Percentiles rank a stretch among this genome's conserved stretches.
phyloP scores from a whole-genome alignment of 371 early-diverging fungal species.

The Saksenaea vasiformis region DNA sequence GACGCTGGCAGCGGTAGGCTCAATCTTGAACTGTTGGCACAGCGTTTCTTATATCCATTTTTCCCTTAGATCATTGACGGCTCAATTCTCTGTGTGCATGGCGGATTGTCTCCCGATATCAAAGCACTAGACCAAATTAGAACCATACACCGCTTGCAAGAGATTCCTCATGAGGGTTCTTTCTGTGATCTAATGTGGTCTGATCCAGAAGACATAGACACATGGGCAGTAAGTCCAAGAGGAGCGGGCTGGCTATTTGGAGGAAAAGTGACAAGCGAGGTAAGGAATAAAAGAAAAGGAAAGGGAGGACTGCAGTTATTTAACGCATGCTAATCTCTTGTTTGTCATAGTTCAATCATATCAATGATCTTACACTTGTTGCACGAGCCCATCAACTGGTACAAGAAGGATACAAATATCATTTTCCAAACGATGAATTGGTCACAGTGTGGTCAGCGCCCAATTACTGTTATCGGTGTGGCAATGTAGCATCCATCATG shows the following conservation, averaged over 20 bases:
- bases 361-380: conserved; percentile 96
- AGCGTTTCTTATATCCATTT: neutral
- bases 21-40: neutral
- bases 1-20: conserved; percentile 95
- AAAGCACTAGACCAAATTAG: conserved; percentile 97
- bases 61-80: conserved; percentile 50
- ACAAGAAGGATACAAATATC: conserved; percentile 97
- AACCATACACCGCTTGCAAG: conserved; percentile 95
- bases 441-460: conserved; percentile 99
- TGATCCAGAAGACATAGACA: conserved; percentile 94
- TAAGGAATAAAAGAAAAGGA: conserved; percentile 22
- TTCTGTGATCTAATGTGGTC: conserved; percentile 97
- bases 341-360: conserved; percentile 89
- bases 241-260: conserved; percentile 99
- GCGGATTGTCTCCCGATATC: conserved; percentile 98
- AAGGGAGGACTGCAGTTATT: neutral
- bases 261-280: conserved; percentile 93
- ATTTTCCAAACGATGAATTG: conserved; percentile 94
- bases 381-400: conserved; percentile 99
- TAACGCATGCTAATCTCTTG: neutral
- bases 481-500: conserved; percentile 98
- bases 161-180: conserved; percentile 99
- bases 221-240: conserved; percentile 98
- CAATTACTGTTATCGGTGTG: conserved; percentile 99
- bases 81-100: conserved; percentile 97